Evolutionary conservation across 306 rosid species (phyloP).

Genomic region (Vigna reflexopilosa): DNA sequence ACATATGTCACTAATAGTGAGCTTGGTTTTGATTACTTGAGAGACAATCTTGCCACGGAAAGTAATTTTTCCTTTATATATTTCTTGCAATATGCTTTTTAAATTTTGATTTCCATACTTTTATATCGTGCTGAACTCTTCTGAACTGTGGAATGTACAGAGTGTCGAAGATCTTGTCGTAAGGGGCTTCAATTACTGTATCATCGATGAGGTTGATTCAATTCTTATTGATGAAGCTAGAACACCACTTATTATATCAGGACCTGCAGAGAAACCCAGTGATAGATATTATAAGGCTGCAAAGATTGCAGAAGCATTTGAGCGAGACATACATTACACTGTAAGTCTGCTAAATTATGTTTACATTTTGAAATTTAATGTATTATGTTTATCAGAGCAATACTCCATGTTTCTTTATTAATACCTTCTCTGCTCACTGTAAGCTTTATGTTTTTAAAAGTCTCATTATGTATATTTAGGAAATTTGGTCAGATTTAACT

Average conservation of each 20-base stretch:
- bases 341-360: slow-evolving; percentile 54
- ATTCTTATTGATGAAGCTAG: slow-evolving; percentile 99
- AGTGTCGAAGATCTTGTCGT: slow-evolving; percentile 94
- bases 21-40: slow-evolving; percentile 97
- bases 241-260: slow-evolving; percentile 97
- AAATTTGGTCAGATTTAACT: background rate
- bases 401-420: slow-evolving; percentile 7
- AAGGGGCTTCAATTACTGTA: slow-evolving; percentile 86
- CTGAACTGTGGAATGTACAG: slow-evolving; percentile 62
- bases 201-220: slow-evolving; percentile 98
- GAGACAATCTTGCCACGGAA: slow-evolving; percentile 99
- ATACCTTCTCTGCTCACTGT: slow-evolving; percentile 27
- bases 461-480: background rate
- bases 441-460: too few relatives aligned
- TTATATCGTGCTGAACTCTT: slow-evolving; percentile 42
- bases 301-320: slow-evolving; percentile 91
- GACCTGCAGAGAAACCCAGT: slow-evolving; percentile 96
- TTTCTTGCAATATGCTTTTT: slow-evolving; percentile 39
- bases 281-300: slow-evolving; percentile 92
- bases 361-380: slow-evolving; percentile 24
- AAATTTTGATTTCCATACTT: slow-evolving; percentile 31
- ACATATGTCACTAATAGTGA: slow-evolving; percentile 97
- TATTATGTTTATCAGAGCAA: slow-evolving; percentile 9
- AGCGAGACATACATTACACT: slow-evolving; percentile 89
- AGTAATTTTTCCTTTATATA: slow-evolving; percentile 77